Conservation (phyloP, 2,329 filamentous ascomycete genomes). For the Penicillium crustosum region DNA sequence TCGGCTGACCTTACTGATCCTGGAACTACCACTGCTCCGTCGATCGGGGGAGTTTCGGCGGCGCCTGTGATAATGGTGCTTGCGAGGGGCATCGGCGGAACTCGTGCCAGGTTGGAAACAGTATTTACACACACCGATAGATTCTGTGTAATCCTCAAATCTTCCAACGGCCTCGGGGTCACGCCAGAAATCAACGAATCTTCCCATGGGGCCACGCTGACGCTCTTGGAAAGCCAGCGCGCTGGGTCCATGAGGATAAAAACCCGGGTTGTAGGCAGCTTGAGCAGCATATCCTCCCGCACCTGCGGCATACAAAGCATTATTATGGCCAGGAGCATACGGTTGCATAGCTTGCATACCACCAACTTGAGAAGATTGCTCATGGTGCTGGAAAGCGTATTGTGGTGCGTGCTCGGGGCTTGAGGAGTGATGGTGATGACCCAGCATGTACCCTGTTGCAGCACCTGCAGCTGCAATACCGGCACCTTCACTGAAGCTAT, state of each 20-base stretch:
- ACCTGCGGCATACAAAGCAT: conserved; percentile 45
- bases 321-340: conserved; percentile 30
- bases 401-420: conserved; percentile 31
- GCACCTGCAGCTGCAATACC: conserved; percentile 43
- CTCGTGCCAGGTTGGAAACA: conserved; percentile 63
- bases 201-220: conserved; percentile 56
- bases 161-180: conserved; percentile 63
- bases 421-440: conserved; percentile 37
- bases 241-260: conserved; percentile 34
- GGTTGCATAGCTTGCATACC: conserved; percentile 7
- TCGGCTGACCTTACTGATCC: conserved; percentile 61
- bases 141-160: conserved; percentile 68
- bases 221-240: conserved; percentile 52
- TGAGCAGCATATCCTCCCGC: conserved; percentile 40
- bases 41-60: conserved; percentile 49
- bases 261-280: conserved; percentile 34
- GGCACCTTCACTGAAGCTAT: conserved; percentile 35
- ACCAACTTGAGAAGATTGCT: conserved; percentile 21
- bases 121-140: conserved; percentile 64
- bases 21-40: conserved; percentile 38
- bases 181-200: conserved; percentile 61
- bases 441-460: conserved; percentile 43
- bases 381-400: conserved; percentile 35
- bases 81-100: conserved; percentile 58
- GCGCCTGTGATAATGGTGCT: conserved; percentile 54